Evolutionary conservation across 164 flowering plant species (phyloP).

Genomic region (Annona cherimola): DNA sequence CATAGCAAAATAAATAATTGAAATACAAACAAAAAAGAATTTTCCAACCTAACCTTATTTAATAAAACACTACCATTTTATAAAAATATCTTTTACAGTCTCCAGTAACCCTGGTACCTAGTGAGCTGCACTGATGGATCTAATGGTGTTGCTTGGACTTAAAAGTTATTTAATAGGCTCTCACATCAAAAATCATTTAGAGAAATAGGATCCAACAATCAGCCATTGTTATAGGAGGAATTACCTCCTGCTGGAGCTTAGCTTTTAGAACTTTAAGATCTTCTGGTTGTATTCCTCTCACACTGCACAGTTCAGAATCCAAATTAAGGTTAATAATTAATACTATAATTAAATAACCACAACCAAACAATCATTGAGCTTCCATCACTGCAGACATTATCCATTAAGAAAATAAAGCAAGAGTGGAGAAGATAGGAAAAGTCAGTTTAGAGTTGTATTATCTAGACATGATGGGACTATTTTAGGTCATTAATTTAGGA

Average conservation of each 20-base stretch:
- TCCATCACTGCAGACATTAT: not conserved
- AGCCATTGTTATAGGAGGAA: not conserved
- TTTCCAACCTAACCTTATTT: no score
- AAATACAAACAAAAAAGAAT: no score
- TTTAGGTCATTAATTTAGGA: no score
- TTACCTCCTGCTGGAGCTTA: constrained; percentile 78
- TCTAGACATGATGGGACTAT: not conserved
- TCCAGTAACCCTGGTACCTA: no score
- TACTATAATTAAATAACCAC: not conserved
- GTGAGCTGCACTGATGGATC: no score
- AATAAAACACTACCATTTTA: no score
- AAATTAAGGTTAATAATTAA: not conserved
- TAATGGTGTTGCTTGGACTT: no score
- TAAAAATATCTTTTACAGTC: no score
- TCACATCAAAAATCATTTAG: constrained; percentile 4
- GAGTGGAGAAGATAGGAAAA: not conserved
- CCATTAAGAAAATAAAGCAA: not conserved
- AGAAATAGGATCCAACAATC: not conserved
- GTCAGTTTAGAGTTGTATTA: not conserved
- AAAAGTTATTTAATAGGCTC: no score
- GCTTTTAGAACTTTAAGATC: constrained; percentile 60
- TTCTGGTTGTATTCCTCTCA: constrained; percentile 49
- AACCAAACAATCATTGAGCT: not conserved
- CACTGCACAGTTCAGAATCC: constrained; percentile 27
- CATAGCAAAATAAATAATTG: no score